These are phyloP conservation scores for Boletus rubescentipes DNA, from an alignment of 768 basidiomycete genomes.

Conservation along the genomic window DNA sequence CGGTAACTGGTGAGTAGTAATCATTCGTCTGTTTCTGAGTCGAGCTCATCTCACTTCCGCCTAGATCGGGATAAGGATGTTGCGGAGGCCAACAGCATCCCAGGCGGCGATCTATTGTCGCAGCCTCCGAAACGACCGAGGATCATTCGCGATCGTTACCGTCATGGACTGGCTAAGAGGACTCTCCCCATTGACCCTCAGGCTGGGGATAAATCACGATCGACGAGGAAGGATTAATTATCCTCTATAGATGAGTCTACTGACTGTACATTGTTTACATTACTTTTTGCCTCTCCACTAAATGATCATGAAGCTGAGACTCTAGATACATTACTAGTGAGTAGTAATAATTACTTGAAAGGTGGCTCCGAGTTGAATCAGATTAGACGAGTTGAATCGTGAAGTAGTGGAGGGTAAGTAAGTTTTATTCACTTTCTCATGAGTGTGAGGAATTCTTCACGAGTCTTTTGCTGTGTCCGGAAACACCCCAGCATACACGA, in stretches of 20 bases:
- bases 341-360: conserved; percentile 20
- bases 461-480: conserved; percentile 96
- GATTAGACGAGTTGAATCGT: conserved; percentile 51
- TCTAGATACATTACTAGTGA: conserved; percentile 20
- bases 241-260: conserved; percentile 10
- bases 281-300: conserved; percentile 15
- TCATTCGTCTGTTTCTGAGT: neutral
- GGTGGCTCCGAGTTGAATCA: conserved; percentile 35
- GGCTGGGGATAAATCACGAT: conserved; percentile 54
- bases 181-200: conserved; percentile 62
- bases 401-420: neutral
- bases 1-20: conserved; percentile 58
- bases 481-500: conserved; percentile 99
- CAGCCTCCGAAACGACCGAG: conserved; percentile 60
- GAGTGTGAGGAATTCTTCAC: conserved; percentile 92
- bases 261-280: conserved; percentile 11
- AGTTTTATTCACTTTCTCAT: conserved; percentile 48
- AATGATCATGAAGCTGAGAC: conserved; percentile 8
- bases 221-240: conserved; percentile 52
- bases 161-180: conserved; percentile 53
- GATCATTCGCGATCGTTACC: conserved; percentile 55
- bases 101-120: conserved; percentile 37
- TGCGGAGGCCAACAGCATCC: conserved; percentile 35
- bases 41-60: conserved; percentile 5
- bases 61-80: conserved; percentile 66